Percentiles rank a stretch among this genome's conserved stretches.
Conservation (phyloP, 1,139 yeast species). For the Wickerhamomyces sp. region DNA sequence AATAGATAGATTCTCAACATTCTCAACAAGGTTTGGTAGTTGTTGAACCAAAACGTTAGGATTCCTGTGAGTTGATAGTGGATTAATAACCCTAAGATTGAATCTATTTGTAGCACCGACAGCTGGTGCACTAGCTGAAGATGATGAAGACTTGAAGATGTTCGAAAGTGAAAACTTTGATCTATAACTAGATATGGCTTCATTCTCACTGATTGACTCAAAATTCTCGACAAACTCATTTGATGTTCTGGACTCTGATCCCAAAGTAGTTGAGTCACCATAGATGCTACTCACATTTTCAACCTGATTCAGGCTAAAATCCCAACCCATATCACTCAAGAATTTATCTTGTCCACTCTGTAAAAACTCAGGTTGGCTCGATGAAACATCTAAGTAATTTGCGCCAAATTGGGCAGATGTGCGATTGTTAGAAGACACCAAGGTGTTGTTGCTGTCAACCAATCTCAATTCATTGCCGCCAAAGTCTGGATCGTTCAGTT, state of each 20-base stretch:
- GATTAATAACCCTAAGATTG: slow-evolving; percentile 21
- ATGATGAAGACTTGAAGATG: slow-evolving; percentile 18
- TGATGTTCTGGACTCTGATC: slow-evolving; percentile 21
- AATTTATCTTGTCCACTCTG: slow-evolving; percentile 7
- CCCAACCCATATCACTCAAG: slow-evolving; percentile 13
- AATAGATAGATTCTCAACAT: slow-evolving; percentile 12
- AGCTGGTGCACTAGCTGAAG: slow-evolving; percentile 8
- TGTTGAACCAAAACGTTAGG: slow-evolving; percentile 8
- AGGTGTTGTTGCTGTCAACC: slow-evolving; percentile 7
- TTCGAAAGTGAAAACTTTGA: slow-evolving; percentile 18
- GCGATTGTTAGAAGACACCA: slow-evolving; percentile 1
- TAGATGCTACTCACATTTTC: slow-evolving; percentile 8
- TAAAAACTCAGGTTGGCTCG: background rate
- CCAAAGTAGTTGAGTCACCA: slow-evolving; percentile 21
- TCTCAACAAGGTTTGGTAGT: slow-evolving; percentile 15
- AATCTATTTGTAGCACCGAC: slow-evolving; percentile 12
- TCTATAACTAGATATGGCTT: slow-evolving; percentile 7
- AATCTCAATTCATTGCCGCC: slow-evolving; percentile 4
- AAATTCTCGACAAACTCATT: slow-evolving; percentile 18
- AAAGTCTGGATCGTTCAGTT: background rate
- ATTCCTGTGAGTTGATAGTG: slow-evolving; percentile 23
- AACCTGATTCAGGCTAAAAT: slow-evolving; percentile 3
- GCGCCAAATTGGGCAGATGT: background rate
- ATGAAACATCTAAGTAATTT: background rate
- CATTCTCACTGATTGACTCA: slow-evolving; percentile 7